Evolutionary conservation across 2,329 filamentous ascomycete species (phyloP), one percentile per base, ranked within the genome.

Genomic region (Emergomyces pasteurianus): DNA sequence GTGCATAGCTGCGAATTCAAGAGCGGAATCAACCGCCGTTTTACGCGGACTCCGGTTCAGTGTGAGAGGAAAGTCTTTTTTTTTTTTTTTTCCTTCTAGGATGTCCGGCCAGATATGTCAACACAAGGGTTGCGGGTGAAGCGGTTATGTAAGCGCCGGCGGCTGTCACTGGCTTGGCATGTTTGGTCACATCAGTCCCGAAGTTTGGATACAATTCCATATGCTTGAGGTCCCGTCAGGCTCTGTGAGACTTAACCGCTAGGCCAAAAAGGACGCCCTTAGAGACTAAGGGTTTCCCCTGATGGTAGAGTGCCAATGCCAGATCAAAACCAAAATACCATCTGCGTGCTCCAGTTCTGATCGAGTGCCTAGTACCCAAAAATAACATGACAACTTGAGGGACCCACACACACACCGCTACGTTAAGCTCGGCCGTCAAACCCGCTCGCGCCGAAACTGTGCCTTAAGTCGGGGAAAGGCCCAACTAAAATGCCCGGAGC

Each of bases 1-100:
- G 77, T 96, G 87, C 94, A 99, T 97, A 63, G 63, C 81, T 78
- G 71, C 50, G 53, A 34, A n/a, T 47, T 57, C 1, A 42, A 26
- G 38, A 23, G 23, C 23, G 55, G 21, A 42, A 38, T 23, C 53
- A 40, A 34, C 52, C 31, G 36, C 36, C 18, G 16, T 8, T 40
- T 26, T 38, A 23, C 6, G 53, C 21, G n/a, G 53, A 3, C 23
- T 28, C 34, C 21, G 21, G 21, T n/a, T 36, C 10, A n/a, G n/a
- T 14, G 14, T 3, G 28, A 36, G 18, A 36, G 50, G n/a, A 10
- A 9, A 31, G 31, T 50, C 8, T 50, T 18, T 6, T n/a, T n/a
- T n/a, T n/a, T n/a, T n/a, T n/a, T n/a, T n/a, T n/a, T n/a, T n/a
- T n/a, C n/a, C n/a, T n/a, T n/a, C n/a, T n/a, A n/a, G n/a, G n/a